A percentile compares a stretch with the other conserved stretches of the same genome.
Evolutionary conservation across 352 stramenopile species (phyloP).

Genomic region (Globisporangium paddicum): DNA sequence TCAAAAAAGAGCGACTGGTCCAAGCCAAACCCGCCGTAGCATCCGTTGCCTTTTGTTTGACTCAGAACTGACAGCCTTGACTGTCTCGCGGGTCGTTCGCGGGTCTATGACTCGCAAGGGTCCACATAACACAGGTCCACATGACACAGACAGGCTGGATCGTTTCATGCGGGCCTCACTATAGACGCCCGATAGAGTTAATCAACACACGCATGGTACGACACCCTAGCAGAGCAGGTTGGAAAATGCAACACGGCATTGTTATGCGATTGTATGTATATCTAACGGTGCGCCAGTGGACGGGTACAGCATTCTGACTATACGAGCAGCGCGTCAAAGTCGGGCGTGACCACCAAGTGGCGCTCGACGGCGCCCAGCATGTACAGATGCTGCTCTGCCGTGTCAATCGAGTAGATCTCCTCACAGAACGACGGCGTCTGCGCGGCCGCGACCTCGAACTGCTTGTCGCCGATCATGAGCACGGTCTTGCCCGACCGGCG

Average conservation of each 20-base stretch:
- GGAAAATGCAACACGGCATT: background rate
- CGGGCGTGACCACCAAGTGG: constrained; percentile 80
- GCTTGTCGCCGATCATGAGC: constrained; percentile 83
- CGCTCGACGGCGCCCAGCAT: constrained; percentile 71
- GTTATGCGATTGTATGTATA: background rate
- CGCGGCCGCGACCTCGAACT: constrained; percentile 73
- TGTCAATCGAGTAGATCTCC: constrained; percentile 80
- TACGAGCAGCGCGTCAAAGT: constrained; percentile 79
- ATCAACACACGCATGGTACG: background rate
- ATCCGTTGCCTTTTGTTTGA: too few relatives aligned
- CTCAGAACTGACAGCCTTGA: background rate
- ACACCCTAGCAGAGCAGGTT: background rate
- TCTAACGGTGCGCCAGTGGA: background rate
- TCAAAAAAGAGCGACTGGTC: background rate
- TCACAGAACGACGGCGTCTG: constrained; percentile 83
- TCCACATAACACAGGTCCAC: background rate
- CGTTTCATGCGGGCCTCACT: background rate
- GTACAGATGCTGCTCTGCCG: constrained; percentile 61
- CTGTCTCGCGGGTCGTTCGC: background rate
- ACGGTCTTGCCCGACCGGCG: constrained; percentile 84
- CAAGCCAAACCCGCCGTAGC: background rate
- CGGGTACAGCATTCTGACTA: constrained; percentile 20
- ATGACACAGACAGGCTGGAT: background rate
- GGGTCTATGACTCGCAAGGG: background rate
- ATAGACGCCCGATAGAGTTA: background rate